A percentile compares a stretch with the other conserved stretches of the same genome.
These are phyloP conservation scores for Vachellia pachyceras DNA, from an alignment of 306 rosid genomes.

Conservation along the genomic window DNA sequence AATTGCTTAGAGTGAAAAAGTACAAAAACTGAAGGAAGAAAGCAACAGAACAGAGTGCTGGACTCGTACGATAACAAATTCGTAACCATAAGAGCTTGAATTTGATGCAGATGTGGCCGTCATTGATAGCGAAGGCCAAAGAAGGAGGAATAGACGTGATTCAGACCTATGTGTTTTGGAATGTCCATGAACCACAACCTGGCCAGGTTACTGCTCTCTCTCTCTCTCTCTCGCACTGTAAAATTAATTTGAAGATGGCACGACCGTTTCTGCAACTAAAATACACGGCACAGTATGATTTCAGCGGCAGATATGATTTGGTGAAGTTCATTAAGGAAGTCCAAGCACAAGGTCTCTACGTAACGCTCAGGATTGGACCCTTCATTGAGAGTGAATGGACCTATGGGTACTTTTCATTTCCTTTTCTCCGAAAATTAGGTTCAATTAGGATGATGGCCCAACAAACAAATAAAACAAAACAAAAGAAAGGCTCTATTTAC, in stretches of 20 bases:
- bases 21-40: neutral
- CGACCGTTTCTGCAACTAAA: neutral
- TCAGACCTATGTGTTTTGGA: constrained; percentile 95
- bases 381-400: constrained; percentile 90
- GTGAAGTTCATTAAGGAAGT: constrained; percentile 73
- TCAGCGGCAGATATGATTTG: constrained; percentile 68
- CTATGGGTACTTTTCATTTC: constrained; percentile 59
- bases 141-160: constrained; percentile 87
- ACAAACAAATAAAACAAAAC: no score
- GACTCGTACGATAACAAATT: no score
- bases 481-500: neutral
- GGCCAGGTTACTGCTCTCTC: constrained; percentile 43
- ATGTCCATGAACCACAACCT: constrained; percentile 76
- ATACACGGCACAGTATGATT: constrained; percentile 58
- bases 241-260: neutral
- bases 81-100: neutral
- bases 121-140: constrained; percentile 83
- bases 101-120: constrained; percentile 82
- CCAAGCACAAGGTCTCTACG: constrained; percentile 76
- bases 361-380: constrained; percentile 84
- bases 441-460: neutral
- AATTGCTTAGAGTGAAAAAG: constrained; percentile 26
- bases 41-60: neutral
- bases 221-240: neutral
- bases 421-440: neutral